Percentiles rank a stretch among this genome's conserved stretches.
phyloP scores from a whole-genome alignment of 768 basidiomycete genomes.

The Leccinum imitatum region DNA sequence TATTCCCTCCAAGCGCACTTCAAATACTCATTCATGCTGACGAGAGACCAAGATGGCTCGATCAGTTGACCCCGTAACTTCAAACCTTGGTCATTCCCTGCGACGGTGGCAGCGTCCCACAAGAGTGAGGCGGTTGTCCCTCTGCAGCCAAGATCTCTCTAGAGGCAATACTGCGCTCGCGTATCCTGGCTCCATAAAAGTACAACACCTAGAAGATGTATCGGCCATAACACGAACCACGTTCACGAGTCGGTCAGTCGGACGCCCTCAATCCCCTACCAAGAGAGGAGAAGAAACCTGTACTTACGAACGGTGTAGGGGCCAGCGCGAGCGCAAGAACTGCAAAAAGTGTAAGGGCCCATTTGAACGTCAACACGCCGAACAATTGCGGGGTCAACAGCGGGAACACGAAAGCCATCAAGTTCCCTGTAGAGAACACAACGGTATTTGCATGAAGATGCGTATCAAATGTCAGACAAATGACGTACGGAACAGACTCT shows the following conservation, averaged over 20 bases:
- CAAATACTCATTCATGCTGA: neutral
- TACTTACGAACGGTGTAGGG: conserved; percentile 43
- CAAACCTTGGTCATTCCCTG: conserved; percentile 7
- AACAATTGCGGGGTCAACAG: conserved; percentile 51
- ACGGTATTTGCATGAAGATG: neutral
- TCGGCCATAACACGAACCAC: neutral
- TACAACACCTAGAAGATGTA: conserved; percentile 20
- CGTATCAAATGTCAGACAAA: neutral
- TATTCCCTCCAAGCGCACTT: neutral
- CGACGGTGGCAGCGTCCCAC: neutral
- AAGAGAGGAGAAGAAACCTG: neutral
- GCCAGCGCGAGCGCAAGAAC: conserved; percentile 42
- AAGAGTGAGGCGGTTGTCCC: neutral
- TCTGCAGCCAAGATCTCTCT: conserved; percentile 21
- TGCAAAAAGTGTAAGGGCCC: conserved; percentile 24
- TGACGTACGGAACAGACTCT: conserved; percentile 44
- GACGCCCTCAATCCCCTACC: neutral
- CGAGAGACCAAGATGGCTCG: neutral
- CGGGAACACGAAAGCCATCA: conserved; percentile 45
- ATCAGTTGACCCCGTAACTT: neutral
- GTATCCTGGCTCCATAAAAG: conserved; percentile 34
- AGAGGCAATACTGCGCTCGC: conserved; percentile 28
- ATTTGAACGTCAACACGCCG: conserved; percentile 41
- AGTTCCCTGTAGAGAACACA: conserved; percentile 31
- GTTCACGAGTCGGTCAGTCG: neutral